phyloP scores from a whole-genome alignment of 192 early-diverging fungal species.

The Linnemannia zychae region DNA sequence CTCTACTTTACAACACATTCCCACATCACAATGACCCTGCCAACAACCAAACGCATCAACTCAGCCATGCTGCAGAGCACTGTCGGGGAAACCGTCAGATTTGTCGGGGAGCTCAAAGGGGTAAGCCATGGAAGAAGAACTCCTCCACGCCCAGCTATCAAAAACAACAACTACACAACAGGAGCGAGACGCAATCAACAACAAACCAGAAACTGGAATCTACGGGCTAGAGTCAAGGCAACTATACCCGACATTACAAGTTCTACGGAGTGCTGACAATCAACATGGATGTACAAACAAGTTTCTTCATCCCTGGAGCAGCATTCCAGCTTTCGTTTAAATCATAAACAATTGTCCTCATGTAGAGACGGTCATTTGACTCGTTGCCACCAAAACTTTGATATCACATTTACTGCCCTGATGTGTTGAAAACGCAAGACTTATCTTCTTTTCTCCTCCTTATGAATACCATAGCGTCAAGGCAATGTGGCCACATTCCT shows the following conservation, averaged over 20 bases:
- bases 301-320: no score
- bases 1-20: no score
- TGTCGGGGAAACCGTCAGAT: constrained; percentile 63
- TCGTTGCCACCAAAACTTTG: background rate
- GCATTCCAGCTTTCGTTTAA: no score
- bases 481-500: background rate
- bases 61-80: constrained; percentile 66
- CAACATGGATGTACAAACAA: no score
- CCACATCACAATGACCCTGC: constrained; percentile 23
- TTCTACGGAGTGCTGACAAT: no score
- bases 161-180: background rate
- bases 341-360: no score
- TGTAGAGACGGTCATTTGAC: background rate
- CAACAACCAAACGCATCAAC: constrained; percentile 68
- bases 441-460: background rate
- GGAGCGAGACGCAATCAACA: background rate
- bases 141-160: no score
- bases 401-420: no score
- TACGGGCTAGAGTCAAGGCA: background rate
- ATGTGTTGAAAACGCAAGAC: background rate
- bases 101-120: constrained; percentile 67
- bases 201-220: no score
- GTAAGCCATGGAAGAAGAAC: constrained; percentile 41
- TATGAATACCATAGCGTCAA: background rate
- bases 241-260: no score